These are phyloP conservation scores for Mycena filopes DNA, from an alignment of 768 basidiomycete genomes.

Conservation along the genomic window DNA sequence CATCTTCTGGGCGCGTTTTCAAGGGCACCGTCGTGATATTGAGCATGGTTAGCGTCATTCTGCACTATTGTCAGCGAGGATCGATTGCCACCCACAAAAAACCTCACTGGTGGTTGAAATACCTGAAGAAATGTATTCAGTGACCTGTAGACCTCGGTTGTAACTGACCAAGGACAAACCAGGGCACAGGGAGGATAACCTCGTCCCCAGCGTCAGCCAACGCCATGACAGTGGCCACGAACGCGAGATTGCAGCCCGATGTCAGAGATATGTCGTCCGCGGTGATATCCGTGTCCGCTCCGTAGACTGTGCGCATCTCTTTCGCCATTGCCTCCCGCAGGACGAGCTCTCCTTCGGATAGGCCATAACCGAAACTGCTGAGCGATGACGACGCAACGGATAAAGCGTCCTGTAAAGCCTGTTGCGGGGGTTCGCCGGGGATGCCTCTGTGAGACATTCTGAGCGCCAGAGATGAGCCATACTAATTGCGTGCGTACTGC, in stretches of 20 bases:
- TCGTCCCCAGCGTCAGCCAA: constrained; percentile 78
- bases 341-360: constrained; percentile 65
- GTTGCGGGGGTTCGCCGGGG: constrained; percentile 73
- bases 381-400: constrained; percentile 55
- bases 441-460: constrained; percentile 70
- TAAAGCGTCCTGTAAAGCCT: constrained; percentile 60
- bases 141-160: neutral
- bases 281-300: constrained; percentile 56
- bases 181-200: constrained; percentile 77
- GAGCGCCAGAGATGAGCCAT: no score
- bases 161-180: constrained; percentile 49
- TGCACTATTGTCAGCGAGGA: constrained; percentile 37
- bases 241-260: constrained; percentile 80
- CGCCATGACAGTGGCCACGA: constrained; percentile 68
- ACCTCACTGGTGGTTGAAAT: constrained; percentile 71
- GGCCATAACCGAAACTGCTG: constrained; percentile 63
- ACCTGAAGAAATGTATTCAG: constrained; percentile 49
- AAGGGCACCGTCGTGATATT: constrained; percentile 69
- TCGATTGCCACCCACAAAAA: neutral
- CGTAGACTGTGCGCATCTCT: constrained; percentile 74
- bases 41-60: constrained; percentile 76
- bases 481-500: constrained; percentile 47
- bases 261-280: constrained; percentile 73
- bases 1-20: constrained; percentile 57
- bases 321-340: constrained; percentile 63